phyloP scores from a whole-genome alignment of 176 grass and related monocot genomes.

The Pontederia crassipes region DNA sequence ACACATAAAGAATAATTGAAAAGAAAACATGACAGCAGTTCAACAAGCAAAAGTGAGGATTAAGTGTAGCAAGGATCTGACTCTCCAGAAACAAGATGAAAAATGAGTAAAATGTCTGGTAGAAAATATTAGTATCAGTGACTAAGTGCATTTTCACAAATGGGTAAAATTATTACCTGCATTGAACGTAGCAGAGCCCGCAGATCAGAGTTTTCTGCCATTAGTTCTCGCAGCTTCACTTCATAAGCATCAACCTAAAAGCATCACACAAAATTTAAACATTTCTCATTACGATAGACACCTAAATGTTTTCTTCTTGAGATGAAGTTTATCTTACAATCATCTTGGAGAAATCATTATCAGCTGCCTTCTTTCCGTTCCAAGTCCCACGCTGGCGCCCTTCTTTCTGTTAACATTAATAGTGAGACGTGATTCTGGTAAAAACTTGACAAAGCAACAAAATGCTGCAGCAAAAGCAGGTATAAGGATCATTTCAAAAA shows the following conservation, averaged over 20 bases:
- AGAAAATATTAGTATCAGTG: not conserved
- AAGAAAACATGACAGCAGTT: no score
- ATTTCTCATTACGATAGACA: not conserved
- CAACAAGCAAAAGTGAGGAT: no score
- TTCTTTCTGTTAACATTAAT: constrained; percentile 74
- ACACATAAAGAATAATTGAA: no score
- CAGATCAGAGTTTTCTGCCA: constrained; percentile 87
- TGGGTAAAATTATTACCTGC: constrained; percentile 46
- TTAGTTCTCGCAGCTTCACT: constrained; percentile 83
- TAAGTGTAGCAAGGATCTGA: no score
- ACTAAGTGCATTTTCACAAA: not conserved
- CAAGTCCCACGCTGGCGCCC: constrained; percentile 87
- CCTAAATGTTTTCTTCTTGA: not conserved
- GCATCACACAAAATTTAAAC: not conserved
- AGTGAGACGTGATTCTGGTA: not conserved
- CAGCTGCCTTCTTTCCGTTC: constrained; percentile 84
- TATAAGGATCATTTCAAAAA: no score
- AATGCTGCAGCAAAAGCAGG: no score
- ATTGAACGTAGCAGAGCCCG: constrained; percentile 78
- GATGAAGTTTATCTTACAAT: constrained; percentile 45
- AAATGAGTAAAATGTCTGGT: no score
- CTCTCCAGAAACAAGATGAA: no score
- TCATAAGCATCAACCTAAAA: constrained; percentile 91
- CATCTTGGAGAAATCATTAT: constrained; percentile 96
- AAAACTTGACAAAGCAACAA: no score